Percentiles rank a stretch among this genome's conserved stretches.
These are phyloP conservation scores for Condylostoma magnum DNA, from an alignment of 169 alveolate species.

Conservation along the genomic window DNA sequence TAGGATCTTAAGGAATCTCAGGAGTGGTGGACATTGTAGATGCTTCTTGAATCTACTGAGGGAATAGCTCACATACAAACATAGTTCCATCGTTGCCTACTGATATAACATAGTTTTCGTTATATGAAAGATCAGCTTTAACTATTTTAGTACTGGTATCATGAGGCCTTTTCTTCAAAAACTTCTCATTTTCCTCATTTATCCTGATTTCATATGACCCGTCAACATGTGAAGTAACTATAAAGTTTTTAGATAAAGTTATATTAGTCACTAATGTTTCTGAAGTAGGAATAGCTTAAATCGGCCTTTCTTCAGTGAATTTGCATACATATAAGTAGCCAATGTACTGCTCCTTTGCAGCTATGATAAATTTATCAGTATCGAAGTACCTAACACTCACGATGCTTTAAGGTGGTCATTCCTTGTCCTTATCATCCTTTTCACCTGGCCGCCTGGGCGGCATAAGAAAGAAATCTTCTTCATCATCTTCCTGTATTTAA, in stretches of 20 bases:
- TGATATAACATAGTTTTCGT: conserved; percentile 48
- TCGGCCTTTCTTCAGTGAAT: conserved; percentile 67
- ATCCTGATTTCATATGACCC: conserved; percentile 71
- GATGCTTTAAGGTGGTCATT: conserved; percentile 80
- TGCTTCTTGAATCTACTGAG: conserved; percentile 33
- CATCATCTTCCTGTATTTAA: conserved; percentile 11
- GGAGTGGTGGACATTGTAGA: conserved; percentile 20
- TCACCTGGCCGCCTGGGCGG: conserved; percentile 23
- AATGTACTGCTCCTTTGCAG: conserved; percentile 68
- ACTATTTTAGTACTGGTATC: conserved; percentile 50
- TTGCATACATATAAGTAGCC: conserved; percentile 74
- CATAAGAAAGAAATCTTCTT: conserved; percentile 37
- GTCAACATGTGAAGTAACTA: conserved; percentile 57
- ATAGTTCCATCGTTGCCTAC: conserved; percentile 74
- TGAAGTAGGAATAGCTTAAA: conserved; percentile 64
- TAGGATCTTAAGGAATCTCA: conserved; percentile 7
- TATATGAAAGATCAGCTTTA: conserved; percentile 42
- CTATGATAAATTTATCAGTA: conserved; percentile 59
- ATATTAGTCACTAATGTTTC: conserved; percentile 45
- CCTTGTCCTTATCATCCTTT: conserved; percentile 54
- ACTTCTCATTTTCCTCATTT: conserved; percentile 41
- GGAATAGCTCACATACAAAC: conserved; percentile 46
- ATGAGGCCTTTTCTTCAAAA: conserved; percentile 35
- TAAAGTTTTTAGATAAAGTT: conserved; percentile 48
- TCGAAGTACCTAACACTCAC: conserved; percentile 52